Evolutionary conservation across 805 yeast species (phyloP), one percentile per base, ranked within the genome.

Genomic region (Komagataella ulmi): DNA sequence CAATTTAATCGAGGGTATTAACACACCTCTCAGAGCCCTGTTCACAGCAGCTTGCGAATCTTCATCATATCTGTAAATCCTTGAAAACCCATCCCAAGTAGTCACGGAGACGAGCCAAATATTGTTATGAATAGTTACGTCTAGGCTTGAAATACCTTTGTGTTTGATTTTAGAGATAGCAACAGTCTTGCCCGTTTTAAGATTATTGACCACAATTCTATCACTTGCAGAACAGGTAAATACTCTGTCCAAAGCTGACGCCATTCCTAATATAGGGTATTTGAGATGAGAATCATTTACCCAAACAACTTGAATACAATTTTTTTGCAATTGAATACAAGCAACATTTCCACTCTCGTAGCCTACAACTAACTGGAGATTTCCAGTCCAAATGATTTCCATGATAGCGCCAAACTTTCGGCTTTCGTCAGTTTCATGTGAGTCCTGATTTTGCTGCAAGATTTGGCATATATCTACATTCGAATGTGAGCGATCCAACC

Each of bases 331-430:
- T 12, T 30, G 40, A 14, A 30, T 30, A 14, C 40, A 30, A 10
- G 67, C 65, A 6, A 79, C 71, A 57, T 77, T 81, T 0, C 96
- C 95, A 17, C 85, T 81, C 61, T 87, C 96, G 59, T 76, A 87
- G 1, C 95, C 96, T 5, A 83, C 68, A 17, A 64, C 63, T 17
- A 79, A 59, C 1, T 63, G 52, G 7, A 61, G 54, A 2, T 59
- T 56, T 8, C 57, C 58, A 1, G 74, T 57, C 64, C 78, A 74
- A 1, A 59, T 54, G 2, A 83, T 57, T 48, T 71, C 74, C 88
- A 88, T 85, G 12, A 84, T 75, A 45, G 85, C 83, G 1, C 95
- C 95, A 40, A 77, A 71, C 14, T 73, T 78, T 43, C 57, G 55
- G 47, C 54, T 50, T 55, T 8, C 14, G 40, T 30, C 40, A 3